Conservation (phyloP, 768 basidiomycete genomes). For the Gloeostereum incarnatum region DNA sequence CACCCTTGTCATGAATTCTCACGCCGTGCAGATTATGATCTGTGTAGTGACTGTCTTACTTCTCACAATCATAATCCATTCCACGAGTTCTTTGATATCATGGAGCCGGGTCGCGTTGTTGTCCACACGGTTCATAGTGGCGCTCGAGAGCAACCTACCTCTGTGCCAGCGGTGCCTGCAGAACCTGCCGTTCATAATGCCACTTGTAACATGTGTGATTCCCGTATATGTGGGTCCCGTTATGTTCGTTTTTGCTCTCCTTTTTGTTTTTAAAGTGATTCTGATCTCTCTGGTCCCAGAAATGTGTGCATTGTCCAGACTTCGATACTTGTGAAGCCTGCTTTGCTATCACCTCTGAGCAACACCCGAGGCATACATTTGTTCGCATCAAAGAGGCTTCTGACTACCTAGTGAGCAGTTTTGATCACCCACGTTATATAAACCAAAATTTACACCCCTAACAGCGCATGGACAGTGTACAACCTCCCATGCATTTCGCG, state of each 20-base stretch:
- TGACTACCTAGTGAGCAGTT: slow-evolving; percentile 45
- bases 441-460: slow-evolving; percentile 1
- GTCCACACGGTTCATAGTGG: slow-evolving; percentile 51
- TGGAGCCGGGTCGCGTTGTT: slow-evolving; percentile 52
- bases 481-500: slow-evolving; percentile 35
- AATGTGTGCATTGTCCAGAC: slow-evolving; percentile 78
- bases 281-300: slow-evolving; percentile 29
- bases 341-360: slow-evolving; percentile 62
- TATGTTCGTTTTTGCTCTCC: slow-evolving; percentile 41
- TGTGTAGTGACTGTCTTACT: slow-evolving; percentile 51
- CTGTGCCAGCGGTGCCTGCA: slow-evolving; percentile 1
- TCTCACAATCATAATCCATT: slow-evolving; percentile 45
- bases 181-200: slow-evolving; percentile 45
- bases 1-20: slow-evolving; percentile 3
- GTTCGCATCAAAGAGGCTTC: slow-evolving; percentile 44
- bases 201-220: slow-evolving; percentile 72
- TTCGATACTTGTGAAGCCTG: slow-evolving; percentile 71
- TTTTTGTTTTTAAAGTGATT: slow-evolving; percentile 1
- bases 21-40: slow-evolving; percentile 49
- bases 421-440: not conserved
- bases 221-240: slow-evolving; percentile 56
- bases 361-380: slow-evolving; percentile 74
- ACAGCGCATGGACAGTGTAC: slow-evolving; percentile 15
- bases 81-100: slow-evolving; percentile 68
- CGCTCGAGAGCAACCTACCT: slow-evolving; percentile 14